phyloP scores from a whole-genome alignment of 306 rosid species.

The Acacia confusa region DNA sequence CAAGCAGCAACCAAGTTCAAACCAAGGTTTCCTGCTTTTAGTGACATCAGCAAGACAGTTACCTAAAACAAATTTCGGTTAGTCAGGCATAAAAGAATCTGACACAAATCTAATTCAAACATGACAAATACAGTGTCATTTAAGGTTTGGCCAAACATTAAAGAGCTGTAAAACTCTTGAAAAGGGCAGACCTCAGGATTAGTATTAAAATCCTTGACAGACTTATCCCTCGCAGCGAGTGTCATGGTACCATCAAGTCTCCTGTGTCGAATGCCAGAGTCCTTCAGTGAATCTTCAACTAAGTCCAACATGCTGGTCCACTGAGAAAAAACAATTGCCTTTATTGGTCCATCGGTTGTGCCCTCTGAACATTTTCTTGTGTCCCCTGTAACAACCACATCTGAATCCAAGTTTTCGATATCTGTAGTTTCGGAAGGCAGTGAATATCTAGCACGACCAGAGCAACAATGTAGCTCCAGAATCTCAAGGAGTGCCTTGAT shows the following conservation, averaged over 20 bases:
- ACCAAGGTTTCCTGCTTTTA: constrained; percentile 98
- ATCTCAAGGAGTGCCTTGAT: constrained; percentile 83
- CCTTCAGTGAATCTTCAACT: constrained; percentile 59
- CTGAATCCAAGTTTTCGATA: constrained; percentile 45
- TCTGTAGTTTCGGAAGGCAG: constrained; percentile 31
- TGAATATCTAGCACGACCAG: constrained; percentile 43
- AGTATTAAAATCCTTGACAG: constrained; percentile 82
- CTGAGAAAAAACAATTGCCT: constrained; percentile 90
- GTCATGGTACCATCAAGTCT: constrained; percentile 98
- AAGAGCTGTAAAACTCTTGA: constrained; percentile 16
- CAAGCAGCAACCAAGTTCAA: constrained; percentile 97
- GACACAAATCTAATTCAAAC: constrained; percentile 20
- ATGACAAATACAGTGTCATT: constrained; percentile 18
- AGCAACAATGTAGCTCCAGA: constrained; percentile 51
- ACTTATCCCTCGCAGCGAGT: constrained; percentile 71
- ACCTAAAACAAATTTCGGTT: constrained; percentile 47
- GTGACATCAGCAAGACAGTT: constrained; percentile 91
- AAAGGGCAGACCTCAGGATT: constrained; percentile 80
- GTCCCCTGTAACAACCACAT: constrained; percentile 40
- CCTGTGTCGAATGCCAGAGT: constrained; percentile 55
- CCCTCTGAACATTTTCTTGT: constrained; percentile 47
- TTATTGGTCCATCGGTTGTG: constrained; percentile 57
- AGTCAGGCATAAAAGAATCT: constrained; percentile 7
- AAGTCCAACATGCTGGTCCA: constrained; percentile 98
- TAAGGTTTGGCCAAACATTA: neutral